Evolutionary conservation across 495 filamentous ascomycete genomes (phyloP).

Genomic region (Haplographium delicatum): DNA sequence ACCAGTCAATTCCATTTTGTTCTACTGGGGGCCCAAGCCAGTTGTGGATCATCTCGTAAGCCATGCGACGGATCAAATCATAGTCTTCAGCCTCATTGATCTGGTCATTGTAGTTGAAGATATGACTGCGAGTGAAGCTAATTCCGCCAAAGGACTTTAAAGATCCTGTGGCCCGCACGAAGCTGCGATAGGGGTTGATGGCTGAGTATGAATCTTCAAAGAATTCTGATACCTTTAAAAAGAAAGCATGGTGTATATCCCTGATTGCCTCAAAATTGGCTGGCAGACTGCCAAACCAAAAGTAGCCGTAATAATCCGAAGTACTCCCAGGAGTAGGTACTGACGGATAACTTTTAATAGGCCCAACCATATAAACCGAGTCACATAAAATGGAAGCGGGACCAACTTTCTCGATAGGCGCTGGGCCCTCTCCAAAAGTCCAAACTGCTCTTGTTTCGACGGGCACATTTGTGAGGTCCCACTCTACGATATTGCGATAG

Average conservation of each 20-base stretch:
- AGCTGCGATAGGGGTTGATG: constrained; percentile 10
- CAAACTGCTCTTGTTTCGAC: constrained; percentile 20
- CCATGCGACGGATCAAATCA: constrained; percentile 11
- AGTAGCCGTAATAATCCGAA: constrained; percentile 17
- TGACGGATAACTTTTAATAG: constrained; percentile 13
- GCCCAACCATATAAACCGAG: constrained; percentile 22
- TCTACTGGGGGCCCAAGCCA: constrained; percentile 4
- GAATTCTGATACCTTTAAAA: constrained; percentile 14
- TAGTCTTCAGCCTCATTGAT: constrained; percentile 14
- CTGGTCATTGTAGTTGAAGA: constrained; percentile 16
- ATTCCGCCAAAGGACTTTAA: not conserved
- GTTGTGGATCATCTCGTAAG: constrained; percentile 13
- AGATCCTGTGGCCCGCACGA: constrained; percentile 4
- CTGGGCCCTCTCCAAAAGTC: constrained; percentile 23
- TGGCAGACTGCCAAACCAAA: constrained; percentile 16
- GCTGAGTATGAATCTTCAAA: constrained; percentile 8
- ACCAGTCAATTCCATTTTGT: constrained; percentile 3
- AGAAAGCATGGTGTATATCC: constrained; percentile 15
- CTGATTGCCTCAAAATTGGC: constrained; percentile 16
- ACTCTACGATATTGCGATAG: constrained; percentile 16
- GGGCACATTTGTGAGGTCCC: constrained; percentile 17
- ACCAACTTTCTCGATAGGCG: constrained; percentile 12
- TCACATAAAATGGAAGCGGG: constrained; percentile 12
- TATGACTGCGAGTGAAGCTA: constrained; percentile 12
- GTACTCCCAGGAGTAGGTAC: not conserved